Evolutionary conservation across 2,329 filamentous ascomycete species (phyloP), one percentile per base, ranked within the genome.

Genomic region (Tolypocladium pustulatum): DNA sequence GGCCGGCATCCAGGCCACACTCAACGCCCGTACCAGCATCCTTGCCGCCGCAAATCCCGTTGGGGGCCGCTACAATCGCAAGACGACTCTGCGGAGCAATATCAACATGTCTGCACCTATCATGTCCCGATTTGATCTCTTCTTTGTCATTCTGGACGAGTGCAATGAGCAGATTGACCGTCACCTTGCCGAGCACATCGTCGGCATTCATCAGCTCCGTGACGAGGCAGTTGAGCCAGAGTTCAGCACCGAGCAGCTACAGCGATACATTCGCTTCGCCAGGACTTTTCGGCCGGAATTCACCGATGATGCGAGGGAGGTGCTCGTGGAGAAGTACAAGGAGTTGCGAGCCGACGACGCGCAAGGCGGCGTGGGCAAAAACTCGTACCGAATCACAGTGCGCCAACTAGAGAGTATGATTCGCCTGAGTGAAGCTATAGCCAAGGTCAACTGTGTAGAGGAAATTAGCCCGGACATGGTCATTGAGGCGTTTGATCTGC

Each of bases 81-180:
- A 97, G 78, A 88, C 89, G 0, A 96, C 94, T 0, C 82, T 99
- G 8, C 85, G 94, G 56, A 86, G 90, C 62, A 99, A 99, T 73
- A 93, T 99, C 75, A 97, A 97, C 77, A 97, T 99, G 90, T 93
- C 88, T 32, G 94, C 94, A 1, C 94, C 94, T 60, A 99, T 99
- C 78, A 99, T 99, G 94, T 96, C 91, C 57, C 90, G 94, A 79
- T 99, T 99, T 74, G 94, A 99, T 78, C 81, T 99, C 12, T 99
- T 99, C 81, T 99, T 99, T 70, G 91, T 99, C 57, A 89, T 99
- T 32, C 83, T 97, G 0, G 94, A 99, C 71, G 94, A 99, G 68
- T 97, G 93, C 72, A 96, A 97, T 69, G 93, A 97, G 75, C 77
- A 83, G 43, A 86, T 96, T 38, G 94, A 99, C 71, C 88, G 91